Evolutionary conservation across 2,329 filamentous ascomycete species (phyloP).

Genomic region (Elsinoe arachidis): DNA sequence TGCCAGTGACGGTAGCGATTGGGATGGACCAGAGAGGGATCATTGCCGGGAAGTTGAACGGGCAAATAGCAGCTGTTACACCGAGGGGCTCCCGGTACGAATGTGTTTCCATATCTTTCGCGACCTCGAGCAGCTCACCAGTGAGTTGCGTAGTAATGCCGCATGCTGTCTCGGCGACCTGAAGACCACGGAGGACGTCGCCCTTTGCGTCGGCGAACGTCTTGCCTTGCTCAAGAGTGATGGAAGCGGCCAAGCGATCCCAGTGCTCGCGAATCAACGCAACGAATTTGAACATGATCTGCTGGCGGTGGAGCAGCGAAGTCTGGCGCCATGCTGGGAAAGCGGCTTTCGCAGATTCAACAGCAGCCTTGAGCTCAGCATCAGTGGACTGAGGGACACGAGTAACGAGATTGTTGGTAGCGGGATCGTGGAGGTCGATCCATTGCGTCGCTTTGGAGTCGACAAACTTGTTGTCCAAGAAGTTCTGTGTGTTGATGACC

Average conservation of each 20-base stretch:
- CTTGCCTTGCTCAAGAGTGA: slow-evolving; percentile 83
- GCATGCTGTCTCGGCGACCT: slow-evolving; percentile 77
- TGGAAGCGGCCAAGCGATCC: slow-evolving; percentile 75
- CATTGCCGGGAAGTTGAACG: slow-evolving; percentile 89
- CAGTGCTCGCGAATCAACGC: slow-evolving; percentile 72
- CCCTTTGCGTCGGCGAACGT: slow-evolving; percentile 75
- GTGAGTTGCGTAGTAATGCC: slow-evolving; percentile 73
- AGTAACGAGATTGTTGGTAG: slow-evolving; percentile 73
- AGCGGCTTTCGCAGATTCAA: slow-evolving; percentile 63
- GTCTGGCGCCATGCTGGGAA: slow-evolving; percentile 63
- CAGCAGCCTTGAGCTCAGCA: slow-evolving; percentile 62
- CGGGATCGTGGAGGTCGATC: slow-evolving; percentile 70
- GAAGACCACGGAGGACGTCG: slow-evolving; percentile 71
- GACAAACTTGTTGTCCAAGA: slow-evolving; percentile 62
- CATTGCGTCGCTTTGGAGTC: slow-evolving; percentile 57
- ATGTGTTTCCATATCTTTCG: slow-evolving; percentile 83
- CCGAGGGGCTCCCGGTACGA: slow-evolving; percentile 75
- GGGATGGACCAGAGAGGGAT: slow-evolving; percentile 88
- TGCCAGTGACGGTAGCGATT: slow-evolving; percentile 73
- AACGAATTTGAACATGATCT: slow-evolving; percentile 78
- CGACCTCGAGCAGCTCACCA: slow-evolving; percentile 74
- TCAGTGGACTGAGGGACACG: slow-evolving; percentile 71
- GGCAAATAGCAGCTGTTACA: slow-evolving; percentile 75
- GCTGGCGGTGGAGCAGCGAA: slow-evolving; percentile 62
- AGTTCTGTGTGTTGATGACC: slow-evolving; percentile 67